These are phyloP conservation scores for Candida orba DNA, from an alignment of 805 yeast species.

Conservation along the genomic window DNA sequence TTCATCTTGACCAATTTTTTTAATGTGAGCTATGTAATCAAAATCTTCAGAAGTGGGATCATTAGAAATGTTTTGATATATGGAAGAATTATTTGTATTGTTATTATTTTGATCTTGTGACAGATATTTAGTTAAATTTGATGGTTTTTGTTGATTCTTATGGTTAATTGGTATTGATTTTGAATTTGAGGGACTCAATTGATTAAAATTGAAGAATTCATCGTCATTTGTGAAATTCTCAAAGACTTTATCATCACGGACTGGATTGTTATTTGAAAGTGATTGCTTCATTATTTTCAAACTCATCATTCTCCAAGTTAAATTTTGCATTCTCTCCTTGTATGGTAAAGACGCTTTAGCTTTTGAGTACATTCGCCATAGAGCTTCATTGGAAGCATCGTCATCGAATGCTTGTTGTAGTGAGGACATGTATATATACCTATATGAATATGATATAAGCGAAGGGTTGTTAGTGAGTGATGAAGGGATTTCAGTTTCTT, in stretches of 20 bases:
- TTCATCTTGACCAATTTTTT: slow-evolving; percentile 43
- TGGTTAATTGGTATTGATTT: not conserved
- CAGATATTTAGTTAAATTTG: slow-evolving; percentile 21
- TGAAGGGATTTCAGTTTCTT: not conserved
- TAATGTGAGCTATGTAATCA: slow-evolving; percentile 59
- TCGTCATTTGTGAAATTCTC: slow-evolving; percentile 14
- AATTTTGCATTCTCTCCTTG: slow-evolving; percentile 69
- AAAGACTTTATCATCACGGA: not conserved
- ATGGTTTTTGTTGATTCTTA: slow-evolving; percentile 7
- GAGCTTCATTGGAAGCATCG: slow-evolving; percentile 39
- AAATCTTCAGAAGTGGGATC: slow-evolving; percentile 50
- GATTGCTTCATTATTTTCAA: slow-evolving; percentile 26
- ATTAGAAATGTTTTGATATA: slow-evolving; percentile 1
- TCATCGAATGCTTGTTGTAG: slow-evolving; percentile 26
- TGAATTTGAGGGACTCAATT: not conserved
- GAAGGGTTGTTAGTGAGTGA: not conserved
- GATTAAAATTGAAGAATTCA: slow-evolving; percentile 18
- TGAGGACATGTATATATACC: not conserved
- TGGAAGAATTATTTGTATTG: too few relatives aligned
- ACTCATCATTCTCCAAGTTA: slow-evolving; percentile 85
- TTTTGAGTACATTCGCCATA: slow-evolving; percentile 78
- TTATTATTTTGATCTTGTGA: not conserved
- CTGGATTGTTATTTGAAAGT: not conserved
- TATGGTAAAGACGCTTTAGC: slow-evolving; percentile 74
- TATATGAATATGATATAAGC: too few relatives aligned